A percentile compares a stretch with the other conserved stretches of the same genome.
phyloP scores from a whole-genome alignment of 148 eudicot species.

The Nepenthes mirabilis region DNA sequence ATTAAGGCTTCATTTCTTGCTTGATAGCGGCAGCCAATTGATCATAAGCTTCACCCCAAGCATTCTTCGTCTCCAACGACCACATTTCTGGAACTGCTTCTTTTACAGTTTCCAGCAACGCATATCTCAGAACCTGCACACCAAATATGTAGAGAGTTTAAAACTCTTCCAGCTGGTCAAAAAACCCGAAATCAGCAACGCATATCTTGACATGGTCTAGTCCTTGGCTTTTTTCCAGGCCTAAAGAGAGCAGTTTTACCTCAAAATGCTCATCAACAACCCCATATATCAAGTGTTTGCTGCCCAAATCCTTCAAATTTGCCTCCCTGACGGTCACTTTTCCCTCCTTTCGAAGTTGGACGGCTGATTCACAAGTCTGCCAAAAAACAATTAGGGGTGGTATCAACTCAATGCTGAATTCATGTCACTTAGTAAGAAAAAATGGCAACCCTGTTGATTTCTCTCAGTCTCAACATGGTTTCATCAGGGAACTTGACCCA shows the following conservation, averaged over 20 bases:
- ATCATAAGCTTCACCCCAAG: conserved; percentile 79
- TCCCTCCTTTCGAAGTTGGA: conserved; percentile 67
- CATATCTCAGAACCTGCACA: conserved; percentile 65
- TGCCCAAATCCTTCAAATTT: conserved; percentile 48
- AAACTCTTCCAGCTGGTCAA: neutral
- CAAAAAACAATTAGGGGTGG: neutral
- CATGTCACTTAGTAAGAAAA: neutral
- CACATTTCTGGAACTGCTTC: conserved; percentile 88
- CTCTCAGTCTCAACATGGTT: no score
- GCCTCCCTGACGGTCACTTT: conserved; percentile 60
- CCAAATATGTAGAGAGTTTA: neutral
- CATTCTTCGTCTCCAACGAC: conserved; percentile 75
- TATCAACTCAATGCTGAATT: neutral
- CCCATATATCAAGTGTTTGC: conserved; percentile 54
- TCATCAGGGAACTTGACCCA: neutral
- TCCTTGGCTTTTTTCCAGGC: neutral
- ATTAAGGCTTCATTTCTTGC: conserved; percentile 50
- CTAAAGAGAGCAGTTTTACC: conserved; percentile 21
- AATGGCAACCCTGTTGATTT: neutral
- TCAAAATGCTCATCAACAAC: conserved; percentile 88
- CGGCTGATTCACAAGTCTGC: conserved; percentile 88
- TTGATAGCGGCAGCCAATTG: conserved; percentile 74
- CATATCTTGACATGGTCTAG: neutral
- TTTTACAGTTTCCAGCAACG: conserved; percentile 67
- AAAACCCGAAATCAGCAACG: neutral